Evolutionary conservation across 2,329 filamentous ascomycete genomes (phyloP).

Genomic region (Sarocladium kiliense): DNA sequence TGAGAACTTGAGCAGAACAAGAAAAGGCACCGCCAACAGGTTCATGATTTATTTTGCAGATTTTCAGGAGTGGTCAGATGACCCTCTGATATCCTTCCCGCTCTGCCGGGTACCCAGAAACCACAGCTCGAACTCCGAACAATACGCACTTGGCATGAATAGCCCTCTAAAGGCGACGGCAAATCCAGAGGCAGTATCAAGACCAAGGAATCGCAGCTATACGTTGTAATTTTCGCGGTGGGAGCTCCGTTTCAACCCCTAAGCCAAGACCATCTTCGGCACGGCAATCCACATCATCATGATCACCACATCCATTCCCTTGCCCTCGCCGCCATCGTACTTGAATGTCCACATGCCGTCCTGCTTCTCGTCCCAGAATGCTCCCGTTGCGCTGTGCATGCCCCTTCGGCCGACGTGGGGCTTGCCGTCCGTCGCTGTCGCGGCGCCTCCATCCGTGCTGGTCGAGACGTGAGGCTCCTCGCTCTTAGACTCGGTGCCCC

Average conservation of each 20-base stretch:
- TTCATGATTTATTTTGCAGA: too few species aligned
- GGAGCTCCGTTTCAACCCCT: not conserved
- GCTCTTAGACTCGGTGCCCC: slow-evolving; percentile 40
- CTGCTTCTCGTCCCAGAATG: slow-evolving; percentile 87
- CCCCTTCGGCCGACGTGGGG: slow-evolving; percentile 78
- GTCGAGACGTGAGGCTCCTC: slow-evolving; percentile 51
- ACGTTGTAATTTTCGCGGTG: not conserved
- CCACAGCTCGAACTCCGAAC: too few species aligned
- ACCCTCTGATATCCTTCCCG: too few species aligned
- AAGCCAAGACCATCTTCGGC: slow-evolving; percentile 7
- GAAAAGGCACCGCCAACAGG: too few species aligned
- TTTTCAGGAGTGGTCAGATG: too few species aligned
- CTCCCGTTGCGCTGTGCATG: slow-evolving; percentile 82
- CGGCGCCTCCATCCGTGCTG: slow-evolving; percentile 43
- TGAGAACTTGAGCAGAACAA: too few species aligned
- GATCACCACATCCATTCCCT: slow-evolving; percentile 65
- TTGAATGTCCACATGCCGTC: slow-evolving; percentile 90
- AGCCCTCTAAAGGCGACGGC: too few species aligned
- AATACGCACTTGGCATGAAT: too few species aligned
- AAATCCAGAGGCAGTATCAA: too few species aligned
- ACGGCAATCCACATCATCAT: slow-evolving; percentile 76
- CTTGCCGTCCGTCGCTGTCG: slow-evolving; percentile 51
- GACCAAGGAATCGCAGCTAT: too few species aligned
- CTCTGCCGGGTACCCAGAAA: too few species aligned
- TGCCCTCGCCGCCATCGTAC: slow-evolving; percentile 64